A percentile compares a stretch with the other conserved stretches of the same genome.
phyloP scores from a whole-genome alignment of 805 yeast species.

The Hanseniaspora lindneri region DNA sequence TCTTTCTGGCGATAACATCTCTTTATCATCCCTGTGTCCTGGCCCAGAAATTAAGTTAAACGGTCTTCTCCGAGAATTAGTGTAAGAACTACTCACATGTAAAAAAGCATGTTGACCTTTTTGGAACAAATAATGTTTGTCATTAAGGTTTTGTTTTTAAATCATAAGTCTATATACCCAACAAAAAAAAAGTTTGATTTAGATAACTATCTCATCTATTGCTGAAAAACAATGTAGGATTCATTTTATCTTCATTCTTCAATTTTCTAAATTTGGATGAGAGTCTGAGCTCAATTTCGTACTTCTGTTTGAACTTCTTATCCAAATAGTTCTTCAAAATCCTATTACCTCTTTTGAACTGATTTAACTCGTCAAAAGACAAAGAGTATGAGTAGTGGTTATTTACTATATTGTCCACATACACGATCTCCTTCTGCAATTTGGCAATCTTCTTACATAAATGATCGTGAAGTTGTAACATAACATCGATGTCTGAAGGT shows the following conservation, averaged over 20 bases:
- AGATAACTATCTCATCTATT: not conserved
- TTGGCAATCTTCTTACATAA: slow-evolving; percentile 30
- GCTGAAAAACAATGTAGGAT: slow-evolving; percentile 5
- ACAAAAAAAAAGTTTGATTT: no score
- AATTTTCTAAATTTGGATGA: slow-evolving; percentile 32
- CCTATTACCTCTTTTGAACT: slow-evolving; percentile 29
- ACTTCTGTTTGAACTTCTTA: slow-evolving; percentile 33
- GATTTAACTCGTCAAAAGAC: slow-evolving; percentile 32
- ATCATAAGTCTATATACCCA: no score
- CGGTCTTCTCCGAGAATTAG: slow-evolving; percentile 5
- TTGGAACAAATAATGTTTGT: no score
- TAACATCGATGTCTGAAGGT: slow-evolving; percentile 20
- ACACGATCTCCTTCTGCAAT: slow-evolving; percentile 31
- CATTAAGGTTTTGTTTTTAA: no score
- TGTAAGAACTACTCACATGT: not conserved
- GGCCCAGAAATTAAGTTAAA: not conserved
- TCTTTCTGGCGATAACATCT: not conserved
- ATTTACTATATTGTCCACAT: slow-evolving; percentile 28
- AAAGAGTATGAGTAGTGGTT: slow-evolving; percentile 26
- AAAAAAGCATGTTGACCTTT: no score
- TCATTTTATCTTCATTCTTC: slow-evolving; percentile 8
- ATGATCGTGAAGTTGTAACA: slow-evolving; percentile 28
- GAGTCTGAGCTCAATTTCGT: slow-evolving; percentile 33
- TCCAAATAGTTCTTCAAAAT: slow-evolving; percentile 33
- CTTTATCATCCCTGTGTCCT: slow-evolving; percentile 10